Percentiles rank a stretch among this genome's conserved stretches.
Conservation (phyloP, 2,329 filamentous ascomycete genomes). For the Chaetomium globosum region DNA sequence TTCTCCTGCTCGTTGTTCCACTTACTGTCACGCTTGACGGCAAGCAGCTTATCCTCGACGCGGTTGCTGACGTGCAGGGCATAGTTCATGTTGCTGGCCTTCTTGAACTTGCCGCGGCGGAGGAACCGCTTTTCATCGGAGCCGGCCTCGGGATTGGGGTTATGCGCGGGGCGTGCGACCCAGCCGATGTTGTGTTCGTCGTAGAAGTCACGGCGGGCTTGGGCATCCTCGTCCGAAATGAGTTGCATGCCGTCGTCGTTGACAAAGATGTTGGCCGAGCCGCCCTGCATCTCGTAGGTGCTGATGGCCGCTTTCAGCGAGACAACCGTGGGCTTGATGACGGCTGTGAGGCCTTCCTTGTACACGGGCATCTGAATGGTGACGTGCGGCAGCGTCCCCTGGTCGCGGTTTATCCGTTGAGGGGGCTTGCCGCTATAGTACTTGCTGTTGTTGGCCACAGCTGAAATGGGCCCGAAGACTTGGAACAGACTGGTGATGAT, state of each 20-base stretch:
- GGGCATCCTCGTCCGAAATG: conserved; percentile 62
- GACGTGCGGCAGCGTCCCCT: conserved; percentile 65
- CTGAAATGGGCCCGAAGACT: conserved; percentile 70
- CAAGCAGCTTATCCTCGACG: conserved; percentile 68
- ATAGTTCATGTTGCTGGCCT: conserved; percentile 75
- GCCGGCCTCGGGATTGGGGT: conserved; percentile 50
- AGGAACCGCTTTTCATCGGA: conserved; percentile 62
- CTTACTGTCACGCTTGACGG: conserved; percentile 60
- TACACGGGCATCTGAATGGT: conserved; percentile 88
- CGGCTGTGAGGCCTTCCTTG: conserved; percentile 75
- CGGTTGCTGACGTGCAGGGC: conserved; percentile 61
- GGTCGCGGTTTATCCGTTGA: conserved; percentile 63
- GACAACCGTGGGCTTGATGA: conserved; percentile 76
- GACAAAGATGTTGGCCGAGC: conserved; percentile 74
- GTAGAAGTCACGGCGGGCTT: conserved; percentile 67
- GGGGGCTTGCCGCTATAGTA: conserved; percentile 69
- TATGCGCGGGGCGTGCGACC: conserved; percentile 66
- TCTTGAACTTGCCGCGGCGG: conserved; percentile 68
- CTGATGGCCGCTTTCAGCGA: conserved; percentile 78
- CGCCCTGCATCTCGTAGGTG: conserved; percentile 75
- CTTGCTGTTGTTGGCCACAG: conserved; percentile 76
- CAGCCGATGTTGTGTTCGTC: conserved; percentile 70
- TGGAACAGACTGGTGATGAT: conserved; percentile 75
- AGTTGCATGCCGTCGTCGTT: conserved; percentile 76
- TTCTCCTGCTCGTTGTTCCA: conserved; percentile 48